phyloP scores from a whole-genome alignment of 1,284 basidiomycete species.

The Paramarasmius palmivorus region DNA sequence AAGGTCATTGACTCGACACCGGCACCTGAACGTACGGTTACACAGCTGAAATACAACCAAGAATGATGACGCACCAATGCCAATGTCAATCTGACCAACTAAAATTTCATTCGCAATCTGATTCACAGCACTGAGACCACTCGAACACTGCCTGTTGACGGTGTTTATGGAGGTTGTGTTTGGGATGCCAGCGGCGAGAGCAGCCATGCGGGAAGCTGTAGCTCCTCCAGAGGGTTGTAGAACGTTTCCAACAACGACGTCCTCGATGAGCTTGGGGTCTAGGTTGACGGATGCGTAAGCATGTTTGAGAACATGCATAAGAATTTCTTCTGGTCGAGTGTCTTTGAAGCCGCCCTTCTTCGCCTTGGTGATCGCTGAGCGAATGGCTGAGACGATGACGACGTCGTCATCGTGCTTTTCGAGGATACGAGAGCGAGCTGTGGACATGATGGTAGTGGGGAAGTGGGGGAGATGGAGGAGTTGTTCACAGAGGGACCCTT shows the following conservation, averaged over 20 bases:
- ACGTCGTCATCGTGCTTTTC: constrained; percentile 72
- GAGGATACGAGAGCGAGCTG: constrained; percentile 31
- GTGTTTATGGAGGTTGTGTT: constrained; percentile 82
- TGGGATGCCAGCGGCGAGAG: constrained; percentile 90
- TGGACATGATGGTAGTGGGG: constrained; percentile 13
- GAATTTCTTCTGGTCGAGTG: constrained; percentile 87
- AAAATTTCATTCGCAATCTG: constrained; percentile 91
- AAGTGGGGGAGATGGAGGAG: background rate
- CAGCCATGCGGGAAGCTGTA: constrained; percentile 90
- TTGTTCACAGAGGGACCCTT: background rate
- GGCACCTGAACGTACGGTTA: too few relatives aligned
- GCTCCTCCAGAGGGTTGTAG: constrained; percentile 93
- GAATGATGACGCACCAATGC: constrained; percentile 67
- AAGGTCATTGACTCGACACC: constrained; percentile 97
- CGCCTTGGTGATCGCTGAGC: constrained; percentile 89
- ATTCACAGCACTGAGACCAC: constrained; percentile 86
- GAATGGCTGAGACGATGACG: constrained; percentile 86
- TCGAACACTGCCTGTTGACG: constrained; percentile 94
- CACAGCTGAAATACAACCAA: too few relatives aligned
- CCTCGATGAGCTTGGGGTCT: constrained; percentile 84
- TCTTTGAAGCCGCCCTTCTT: constrained; percentile 96
- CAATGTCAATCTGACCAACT: constrained; percentile 87
- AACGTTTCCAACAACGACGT: constrained; percentile 92
- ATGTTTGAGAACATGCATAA: constrained; percentile 81
- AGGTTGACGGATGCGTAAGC: constrained; percentile 67